phyloP scores from a whole-genome alignment of 202 grass and related monocot species.

The Saccharum hybrid region DNA sequence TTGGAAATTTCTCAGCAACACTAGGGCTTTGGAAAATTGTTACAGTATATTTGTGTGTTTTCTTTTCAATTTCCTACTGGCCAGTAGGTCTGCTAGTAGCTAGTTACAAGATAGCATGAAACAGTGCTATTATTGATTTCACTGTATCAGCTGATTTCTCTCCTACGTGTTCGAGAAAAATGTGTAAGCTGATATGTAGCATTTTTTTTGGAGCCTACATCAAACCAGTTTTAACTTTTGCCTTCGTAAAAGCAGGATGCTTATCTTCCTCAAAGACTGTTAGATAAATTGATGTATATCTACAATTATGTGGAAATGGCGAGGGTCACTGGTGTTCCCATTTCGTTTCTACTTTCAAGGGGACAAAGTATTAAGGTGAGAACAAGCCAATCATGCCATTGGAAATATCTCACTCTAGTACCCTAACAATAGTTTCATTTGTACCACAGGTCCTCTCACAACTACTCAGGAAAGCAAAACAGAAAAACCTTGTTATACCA shows the following conservation, averaged over 20 bases:
- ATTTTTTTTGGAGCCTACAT: slow-evolving; percentile 22
- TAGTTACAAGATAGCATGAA: slow-evolving; percentile 31
- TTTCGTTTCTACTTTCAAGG: slow-evolving; percentile 94
- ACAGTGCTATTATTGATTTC: slow-evolving; percentile 22
- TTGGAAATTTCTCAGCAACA: slow-evolving; percentile 10
- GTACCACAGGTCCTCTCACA: slow-evolving; percentile 83
- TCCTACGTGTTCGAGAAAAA: background rate
- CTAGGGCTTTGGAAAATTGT: slow-evolving; percentile 25
- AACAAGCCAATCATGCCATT: slow-evolving; percentile 36
- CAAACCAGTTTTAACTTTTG: slow-evolving; percentile 31
- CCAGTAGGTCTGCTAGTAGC: slow-evolving; percentile 8
- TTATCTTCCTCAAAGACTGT: slow-evolving; percentile 91
- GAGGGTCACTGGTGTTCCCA: slow-evolving; percentile 95
- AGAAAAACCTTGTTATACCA: slow-evolving; percentile 97
- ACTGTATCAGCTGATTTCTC: slow-evolving; percentile 13
- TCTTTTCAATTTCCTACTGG: background rate
- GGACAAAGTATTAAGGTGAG: slow-evolving; percentile 98
- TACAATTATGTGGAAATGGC: slow-evolving; percentile 99
- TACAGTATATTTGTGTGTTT: background rate
- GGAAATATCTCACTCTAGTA: slow-evolving; percentile 9
- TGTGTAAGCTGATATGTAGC: slow-evolving; percentile 11
- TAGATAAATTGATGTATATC: slow-evolving; percentile 99
- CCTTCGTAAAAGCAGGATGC: slow-evolving; percentile 70
- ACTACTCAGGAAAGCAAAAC: slow-evolving; percentile 89
- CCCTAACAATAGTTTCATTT: slow-evolving; percentile 47